Evolutionary conservation across 192 early-diverging fungal species (phyloP), one percentile per base, ranked within the genome.

Genomic region (Oehlia diaphana): DNA sequence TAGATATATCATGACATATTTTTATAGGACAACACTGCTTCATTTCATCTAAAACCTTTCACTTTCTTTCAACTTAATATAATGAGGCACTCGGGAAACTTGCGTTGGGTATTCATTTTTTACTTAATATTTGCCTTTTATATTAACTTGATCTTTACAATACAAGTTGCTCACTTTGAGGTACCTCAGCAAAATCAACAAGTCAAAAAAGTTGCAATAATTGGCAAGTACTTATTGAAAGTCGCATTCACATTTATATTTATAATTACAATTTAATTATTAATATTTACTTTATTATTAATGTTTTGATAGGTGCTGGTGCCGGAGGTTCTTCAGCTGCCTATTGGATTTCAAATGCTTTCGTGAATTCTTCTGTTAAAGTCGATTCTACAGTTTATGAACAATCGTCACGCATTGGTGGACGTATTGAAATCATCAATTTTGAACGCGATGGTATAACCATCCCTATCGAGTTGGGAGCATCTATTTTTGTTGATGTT

Each of bases 401-500:
- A 66, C 73, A 85, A 26, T 82, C 74, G 0, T 76, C 88, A 58
- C 77, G 82, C 61, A 76, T 92, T 26, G 92, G 92, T 65, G 92
- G 92, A 8, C 87, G 92, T 0, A 82, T 83, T 74, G 68, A 62
- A 9, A 80, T 64, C 2, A 81, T 86, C 44, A 70, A 62, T 0
- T 74, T 84, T 76, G 79, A 83, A 64, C 80, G 66, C 1, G 70
- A 85, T 19, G 35, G 49, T 31, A 26, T 79, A 26, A 65, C 84
- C 9, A 69, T 81, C 16, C 72, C 80, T 26, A 81, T 92, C 16
- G 92, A 92, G 81, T 70, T 88, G 5, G 92, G 92, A 0, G 92
- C 90, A 10, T 91, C 90, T 37, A 89, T 92, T 63, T 92, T 92
- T 80, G 83, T 92, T 31, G 83, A 84, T 26, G 81, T 75, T 49